These are phyloP conservation scores for Arthrobotrys conoides DNA, from an alignment of 2,329 filamentous ascomycete genomes.

Conservation along the genomic window DNA sequence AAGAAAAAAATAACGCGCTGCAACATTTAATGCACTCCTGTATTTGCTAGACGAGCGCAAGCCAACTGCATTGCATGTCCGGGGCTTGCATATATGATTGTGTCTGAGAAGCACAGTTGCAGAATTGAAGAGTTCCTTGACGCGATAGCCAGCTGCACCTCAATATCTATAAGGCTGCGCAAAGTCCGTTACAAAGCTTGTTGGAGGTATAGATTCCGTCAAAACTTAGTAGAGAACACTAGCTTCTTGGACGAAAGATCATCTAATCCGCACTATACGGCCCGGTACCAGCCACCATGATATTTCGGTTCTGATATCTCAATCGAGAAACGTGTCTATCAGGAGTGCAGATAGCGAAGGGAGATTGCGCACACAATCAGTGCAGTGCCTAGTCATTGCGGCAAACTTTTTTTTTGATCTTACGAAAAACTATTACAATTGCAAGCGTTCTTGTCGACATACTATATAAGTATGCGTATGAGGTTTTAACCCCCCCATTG, in stretches of 20 bases:
- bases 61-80: conserved; percentile 48
- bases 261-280: conserved; percentile 32
- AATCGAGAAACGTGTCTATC: conserved; percentile 52
- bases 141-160: conserved; percentile 47
- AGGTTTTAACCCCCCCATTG: conserved; percentile 39
- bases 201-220: conserved; percentile 17
- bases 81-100: conserved; percentile 44
- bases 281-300: conserved; percentile 51
- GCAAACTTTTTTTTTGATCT: conserved; percentile 41
- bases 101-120: conserved; percentile 44
- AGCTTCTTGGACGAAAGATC: conserved; percentile 19
- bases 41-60: conserved; percentile 30
- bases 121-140: conserved; percentile 40
- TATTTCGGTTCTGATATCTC: conserved; percentile 56
- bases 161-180: conserved; percentile 61
- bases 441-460: conserved; percentile 38
- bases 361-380: conserved; percentile 56
- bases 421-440: conserved; percentile 57
- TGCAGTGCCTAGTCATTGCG: conserved; percentile 45
- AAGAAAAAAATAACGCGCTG: conserved; percentile 46
- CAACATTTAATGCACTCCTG: conserved; percentile 45
- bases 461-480: conserved; percentile 13
- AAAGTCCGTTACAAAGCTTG: conserved; percentile 37
- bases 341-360: conserved; percentile 50
- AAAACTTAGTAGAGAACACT: conserved; percentile 2